Percentiles rank a stretch among this genome's conserved stretches.
phyloP scores from a whole-genome alignment of 2,329 filamentous ascomycete genomes.

The Colletotrichum cereale region DNA sequence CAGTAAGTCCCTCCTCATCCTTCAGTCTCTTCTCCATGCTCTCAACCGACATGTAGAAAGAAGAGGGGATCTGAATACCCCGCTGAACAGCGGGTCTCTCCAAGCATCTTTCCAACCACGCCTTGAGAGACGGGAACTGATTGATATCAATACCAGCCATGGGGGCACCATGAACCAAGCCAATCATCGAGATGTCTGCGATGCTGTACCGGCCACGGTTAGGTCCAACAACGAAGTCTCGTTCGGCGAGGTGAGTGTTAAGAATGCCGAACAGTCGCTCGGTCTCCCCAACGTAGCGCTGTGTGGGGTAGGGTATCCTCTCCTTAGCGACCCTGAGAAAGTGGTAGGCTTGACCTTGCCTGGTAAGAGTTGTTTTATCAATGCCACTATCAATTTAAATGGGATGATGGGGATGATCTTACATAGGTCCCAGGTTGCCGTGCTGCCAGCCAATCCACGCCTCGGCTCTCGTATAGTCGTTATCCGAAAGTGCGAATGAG shows the following conservation, averaged over 20 bases:
- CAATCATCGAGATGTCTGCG: slow-evolving; percentile 79
- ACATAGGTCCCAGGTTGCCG: slow-evolving; percentile 77
- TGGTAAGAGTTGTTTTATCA: slow-evolving; percentile 47
- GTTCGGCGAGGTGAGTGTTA: slow-evolving; percentile 70
- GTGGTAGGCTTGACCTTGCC: slow-evolving; percentile 83
- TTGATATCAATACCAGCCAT: slow-evolving; percentile 74
- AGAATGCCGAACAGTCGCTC: slow-evolving; percentile 80
- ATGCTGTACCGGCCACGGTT: slow-evolving; percentile 70
- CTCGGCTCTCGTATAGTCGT: slow-evolving; percentile 51
- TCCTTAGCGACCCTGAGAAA: slow-evolving; percentile 77
- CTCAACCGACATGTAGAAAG: slow-evolving; percentile 55
- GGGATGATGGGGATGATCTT: slow-evolving; percentile 18
- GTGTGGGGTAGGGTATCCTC: slow-evolving; percentile 76
- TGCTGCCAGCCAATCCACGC: slow-evolving; percentile 78
- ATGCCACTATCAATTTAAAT: background rate
- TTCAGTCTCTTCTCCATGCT: slow-evolving; percentile 53
- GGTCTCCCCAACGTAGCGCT: slow-evolving; percentile 82
- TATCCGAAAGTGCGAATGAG: slow-evolving; percentile 53
- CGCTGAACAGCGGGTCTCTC: slow-evolving; percentile 71
- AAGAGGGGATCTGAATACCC: slow-evolving; percentile 71
- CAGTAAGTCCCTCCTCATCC: slow-evolving; percentile 61
- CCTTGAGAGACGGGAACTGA: slow-evolving; percentile 74
- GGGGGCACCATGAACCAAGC: slow-evolving; percentile 70
- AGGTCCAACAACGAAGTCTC: slow-evolving; percentile 67
- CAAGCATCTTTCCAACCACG: slow-evolving; percentile 74